phyloP scores from a whole-genome alignment of 208 protist genomes.

The Leishmania tropica region DNA sequence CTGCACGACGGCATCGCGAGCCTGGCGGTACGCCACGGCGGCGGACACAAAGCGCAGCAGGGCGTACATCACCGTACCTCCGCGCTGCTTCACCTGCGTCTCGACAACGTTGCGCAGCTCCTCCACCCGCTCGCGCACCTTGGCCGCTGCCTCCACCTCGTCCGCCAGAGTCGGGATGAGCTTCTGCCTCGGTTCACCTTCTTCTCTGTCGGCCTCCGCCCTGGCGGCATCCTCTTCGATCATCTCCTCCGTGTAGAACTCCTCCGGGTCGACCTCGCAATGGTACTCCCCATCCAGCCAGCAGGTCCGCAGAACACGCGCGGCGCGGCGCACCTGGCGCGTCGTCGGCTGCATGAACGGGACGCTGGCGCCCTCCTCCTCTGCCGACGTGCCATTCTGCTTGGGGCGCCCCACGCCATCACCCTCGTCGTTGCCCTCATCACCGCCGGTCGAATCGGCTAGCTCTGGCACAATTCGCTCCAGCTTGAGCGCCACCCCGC shows the following conservation, averaged over 20 bases:
- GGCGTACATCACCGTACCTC: conserved; percentile 64
- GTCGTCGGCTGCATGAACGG: conserved; percentile 63
- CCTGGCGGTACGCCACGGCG: conserved; percentile 69
- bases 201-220: conserved; percentile 10
- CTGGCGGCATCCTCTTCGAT: conserved; percentile 40
- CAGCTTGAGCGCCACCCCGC: conserved; percentile 45
- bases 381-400: conserved; percentile 15
- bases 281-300: conserved; percentile 76
- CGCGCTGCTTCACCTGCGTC: conserved; percentile 52
- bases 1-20: conserved; percentile 57
- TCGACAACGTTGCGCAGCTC: conserved; percentile 44
- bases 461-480: conserved; percentile 33
- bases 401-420: conserved; percentile 19
- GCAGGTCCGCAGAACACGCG: conserved; percentile 64
- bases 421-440: conserved; percentile 10
- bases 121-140: conserved; percentile 34
- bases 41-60: conserved; percentile 60
- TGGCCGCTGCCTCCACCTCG: conserved; percentile 28
- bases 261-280: conserved; percentile 49
- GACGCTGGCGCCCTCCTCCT: conserved; percentile 31
- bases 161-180: conserved; percentile 22
- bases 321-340: conserved; percentile 71
- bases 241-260: conserved; percentile 57
- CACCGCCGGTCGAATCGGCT: conserved; percentile 22
- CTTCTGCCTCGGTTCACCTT: neutral